phyloP scores from a whole-genome alignment of 805 yeast species.

The Hanseniaspora clermontiae region DNA sequence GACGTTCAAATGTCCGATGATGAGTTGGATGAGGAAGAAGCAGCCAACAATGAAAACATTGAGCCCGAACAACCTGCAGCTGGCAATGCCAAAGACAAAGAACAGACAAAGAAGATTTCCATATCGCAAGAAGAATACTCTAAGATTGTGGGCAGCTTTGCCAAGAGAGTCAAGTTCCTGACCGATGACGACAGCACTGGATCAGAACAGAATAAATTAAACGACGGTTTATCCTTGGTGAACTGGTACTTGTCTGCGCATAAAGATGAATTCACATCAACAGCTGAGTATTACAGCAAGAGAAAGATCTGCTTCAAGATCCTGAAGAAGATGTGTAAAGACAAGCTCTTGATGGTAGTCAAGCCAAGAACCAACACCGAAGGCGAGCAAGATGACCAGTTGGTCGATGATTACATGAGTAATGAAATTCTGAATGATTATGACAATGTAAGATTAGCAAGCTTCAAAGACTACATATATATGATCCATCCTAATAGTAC shows the following conservation, averaged over 20 bases:
- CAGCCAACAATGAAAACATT: constrained; percentile 31
- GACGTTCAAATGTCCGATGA: constrained; percentile 80
- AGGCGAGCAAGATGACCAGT: constrained; percentile 35
- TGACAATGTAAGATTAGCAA: constrained; percentile 20
- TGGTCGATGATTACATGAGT: constrained; percentile 26
- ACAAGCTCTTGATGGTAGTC: constrained; percentile 55
- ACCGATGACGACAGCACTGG: constrained; percentile 46
- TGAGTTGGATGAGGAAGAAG: constrained; percentile 24
- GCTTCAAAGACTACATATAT: constrained; percentile 31
- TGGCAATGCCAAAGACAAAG: constrained; percentile 3
- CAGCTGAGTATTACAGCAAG: constrained; percentile 58
- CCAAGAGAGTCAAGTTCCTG: constrained; percentile 48
- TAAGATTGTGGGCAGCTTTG: constrained; percentile 67
- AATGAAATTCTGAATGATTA: constrained; percentile 22
- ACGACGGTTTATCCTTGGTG: constrained; percentile 51
- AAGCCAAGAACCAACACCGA: constrained; percentile 28
- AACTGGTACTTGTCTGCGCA: constrained; percentile 68
- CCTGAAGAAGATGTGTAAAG: constrained; percentile 68
- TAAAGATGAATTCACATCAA: constrained; percentile 59
- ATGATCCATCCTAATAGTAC: constrained; percentile 76
- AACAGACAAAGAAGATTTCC: constrained; percentile 31
- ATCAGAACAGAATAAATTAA: constrained; percentile 21
- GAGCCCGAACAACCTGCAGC: constrained; percentile 13
- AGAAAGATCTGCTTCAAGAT: constrained; percentile 65
- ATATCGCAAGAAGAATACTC: constrained; percentile 81